Conservation (phyloP, 495 filamentous ascomycete species). For the Aspergillus saccharolyticus region DNA sequence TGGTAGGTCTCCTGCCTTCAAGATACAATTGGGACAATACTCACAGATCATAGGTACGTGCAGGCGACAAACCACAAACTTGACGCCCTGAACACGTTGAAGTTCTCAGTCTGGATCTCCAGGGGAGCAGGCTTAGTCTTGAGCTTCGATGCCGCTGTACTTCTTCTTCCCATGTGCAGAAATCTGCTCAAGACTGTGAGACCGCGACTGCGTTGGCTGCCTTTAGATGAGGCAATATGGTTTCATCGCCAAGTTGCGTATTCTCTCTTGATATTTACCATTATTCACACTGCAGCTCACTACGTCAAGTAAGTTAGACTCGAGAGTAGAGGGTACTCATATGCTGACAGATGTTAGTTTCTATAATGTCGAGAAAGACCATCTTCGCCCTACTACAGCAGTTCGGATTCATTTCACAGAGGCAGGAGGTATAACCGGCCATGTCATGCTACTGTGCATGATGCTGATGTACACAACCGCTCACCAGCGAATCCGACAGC, state of each 20-base stretch:
- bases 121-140: slow-evolving; percentile 84
- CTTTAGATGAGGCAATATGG: slow-evolving; percentile 92
- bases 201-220: slow-evolving; percentile 82
- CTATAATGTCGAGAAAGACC: slow-evolving; percentile 86
- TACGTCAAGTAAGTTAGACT: slow-evolving; percentile 81
- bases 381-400: slow-evolving; percentile 74
- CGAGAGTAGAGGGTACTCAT: background rate
- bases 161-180: slow-evolving; percentile 90
- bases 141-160: slow-evolving; percentile 77
- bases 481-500: slow-evolving; percentile 87
- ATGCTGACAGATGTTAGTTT: slow-evolving; percentile 56
- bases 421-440: slow-evolving; percentile 87
- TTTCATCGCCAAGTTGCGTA: slow-evolving; percentile 97
- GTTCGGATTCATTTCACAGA: slow-evolving; percentile 92
- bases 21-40: slow-evolving; percentile 15
- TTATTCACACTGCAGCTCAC: slow-evolving; percentile 71
- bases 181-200: slow-evolving; percentile 78
- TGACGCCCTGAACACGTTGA: slow-evolving; percentile 71
- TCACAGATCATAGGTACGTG: slow-evolving; percentile 56
- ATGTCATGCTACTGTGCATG: slow-evolving; percentile 99
- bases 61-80: slow-evolving; percentile 64
- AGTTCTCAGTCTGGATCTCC: slow-evolving; percentile 91
- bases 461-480: slow-evolving; percentile 96
- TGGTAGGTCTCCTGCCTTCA: slow-evolving; percentile 57
- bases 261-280: slow-evolving; percentile 73